These are phyloP conservation scores for Fusarium nodosum DNA, from an alignment of 2,329 filamentous ascomycete species.

Conservation along the genomic window DNA sequence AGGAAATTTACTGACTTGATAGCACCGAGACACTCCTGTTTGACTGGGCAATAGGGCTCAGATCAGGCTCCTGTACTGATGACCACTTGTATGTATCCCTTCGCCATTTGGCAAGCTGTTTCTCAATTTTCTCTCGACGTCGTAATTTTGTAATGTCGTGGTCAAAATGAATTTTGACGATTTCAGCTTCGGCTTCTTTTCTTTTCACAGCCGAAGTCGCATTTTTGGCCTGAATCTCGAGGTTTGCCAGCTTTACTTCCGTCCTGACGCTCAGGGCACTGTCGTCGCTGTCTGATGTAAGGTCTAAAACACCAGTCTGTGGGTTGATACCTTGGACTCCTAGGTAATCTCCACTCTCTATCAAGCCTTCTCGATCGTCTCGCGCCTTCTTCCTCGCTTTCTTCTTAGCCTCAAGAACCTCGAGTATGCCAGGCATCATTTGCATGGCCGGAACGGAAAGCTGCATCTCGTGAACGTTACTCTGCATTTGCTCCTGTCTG, in stretches of 20 bases:
- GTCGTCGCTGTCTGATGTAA: slow-evolving; percentile 63
- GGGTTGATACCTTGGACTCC: slow-evolving; percentile 72
- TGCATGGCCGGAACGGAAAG: slow-evolving; percentile 1
- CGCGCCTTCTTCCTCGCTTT: slow-evolving; percentile 53
- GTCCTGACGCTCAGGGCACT: slow-evolving; percentile 53
- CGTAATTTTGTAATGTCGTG: slow-evolving; percentile 58
- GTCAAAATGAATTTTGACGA: slow-evolving; percentile 51
- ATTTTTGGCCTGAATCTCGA: slow-evolving; percentile 54
- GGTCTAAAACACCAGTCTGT: slow-evolving; percentile 65
- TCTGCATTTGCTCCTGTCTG: not conserved
- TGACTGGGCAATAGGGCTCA: slow-evolving; percentile 66
- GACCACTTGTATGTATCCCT: slow-evolving; percentile 64
- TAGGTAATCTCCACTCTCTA: slow-evolving; percentile 69
- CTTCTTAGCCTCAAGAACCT: slow-evolving; percentile 51
- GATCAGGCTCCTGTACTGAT: slow-evolving; percentile 62
- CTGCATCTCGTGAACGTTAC: not conserved
- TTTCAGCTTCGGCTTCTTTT: slow-evolving; percentile 62
- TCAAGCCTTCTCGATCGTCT: slow-evolving; percentile 60
- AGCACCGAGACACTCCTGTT: slow-evolving; percentile 43
- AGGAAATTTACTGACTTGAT: slow-evolving; percentile 45
- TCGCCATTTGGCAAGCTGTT: slow-evolving; percentile 58
- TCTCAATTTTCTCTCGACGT: slow-evolving; percentile 59
- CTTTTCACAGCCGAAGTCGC: slow-evolving; percentile 58
- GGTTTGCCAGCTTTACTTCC: slow-evolving; percentile 51
- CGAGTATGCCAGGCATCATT: slow-evolving; percentile 7